Evolutionary conservation across 2,329 filamentous ascomycete species (phyloP), one percentile per base, ranked within the genome.

Genomic region (Penicillium sp.): DNA sequence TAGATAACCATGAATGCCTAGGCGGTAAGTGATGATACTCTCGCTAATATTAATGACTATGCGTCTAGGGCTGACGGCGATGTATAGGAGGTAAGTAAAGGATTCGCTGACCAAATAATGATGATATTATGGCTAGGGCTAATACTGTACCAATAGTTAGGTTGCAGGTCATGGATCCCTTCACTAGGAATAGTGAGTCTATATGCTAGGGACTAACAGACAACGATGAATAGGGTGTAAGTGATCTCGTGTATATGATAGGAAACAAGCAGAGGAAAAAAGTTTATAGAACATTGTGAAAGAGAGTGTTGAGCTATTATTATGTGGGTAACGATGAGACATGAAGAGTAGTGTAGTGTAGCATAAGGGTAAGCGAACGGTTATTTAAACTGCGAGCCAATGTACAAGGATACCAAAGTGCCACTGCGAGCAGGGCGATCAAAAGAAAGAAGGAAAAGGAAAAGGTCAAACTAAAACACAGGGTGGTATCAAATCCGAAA

Each of bases 401-500:
- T 65, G 31, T 60, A 62, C 61, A 66, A 50, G 54, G 52, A 57
- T 45, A 45, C 50, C 50, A 53, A 53, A 35, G 21, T 19, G 42
- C 31, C 27, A 25, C 50, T 37, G 21, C 23, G 43, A 14, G 39
- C 27, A 31, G n/a, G 43, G 23, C 10, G 27, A 14, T 42, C 27
- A 9, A 53, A 57, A 53, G 59, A 44, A 42, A 39, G 42, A 35
- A 37, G 31, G 27, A 13, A 19, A 49, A 53, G 29, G 37, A 53
- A 19, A 39, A 39, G 5, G 35, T 44, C 23, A 21, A 37, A 48
- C 19, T 42, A 48, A 53, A 39, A 48, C 14, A 49, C 61, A 50
- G 61, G 58, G 61, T 67, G 65, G 65, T 67, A 67, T 67, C 65
- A 67, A 65, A 66, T 65, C 65, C 63, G 57, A 66, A 61, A 62